Evolutionary conservation across 2,329 filamentous ascomycete species (phyloP).

Genomic region (Penicillium sp.): DNA sequence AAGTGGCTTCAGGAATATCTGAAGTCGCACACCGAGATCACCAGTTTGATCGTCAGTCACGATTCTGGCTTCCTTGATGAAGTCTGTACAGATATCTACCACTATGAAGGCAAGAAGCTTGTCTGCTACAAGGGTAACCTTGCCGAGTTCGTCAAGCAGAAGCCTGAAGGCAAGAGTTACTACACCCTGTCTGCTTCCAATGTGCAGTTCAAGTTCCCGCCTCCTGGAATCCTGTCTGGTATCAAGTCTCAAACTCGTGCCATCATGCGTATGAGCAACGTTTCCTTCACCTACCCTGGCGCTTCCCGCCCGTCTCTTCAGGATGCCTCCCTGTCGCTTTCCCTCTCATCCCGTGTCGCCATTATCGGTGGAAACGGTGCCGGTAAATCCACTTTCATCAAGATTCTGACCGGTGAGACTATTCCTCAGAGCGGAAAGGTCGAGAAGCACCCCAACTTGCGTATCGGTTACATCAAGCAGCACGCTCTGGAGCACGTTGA

Average conservation of each 20-base stretch:
- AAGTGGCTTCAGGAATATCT: conserved; percentile 95
- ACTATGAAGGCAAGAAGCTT: conserved; percentile 98
- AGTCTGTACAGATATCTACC: conserved; percentile 97
- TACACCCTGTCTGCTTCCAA: conserved; percentile 87
- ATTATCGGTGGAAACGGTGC: conserved; percentile 98
- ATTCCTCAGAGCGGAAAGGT: conserved; percentile 81
- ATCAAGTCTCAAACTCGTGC: conserved; percentile 93
- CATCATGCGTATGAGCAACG: conserved; percentile 91
- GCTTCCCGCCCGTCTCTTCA: conserved; percentile 78
- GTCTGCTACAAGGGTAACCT: conserved; percentile 52
- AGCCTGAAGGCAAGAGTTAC: conserved; percentile 95
- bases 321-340: conserved; percentile 83
- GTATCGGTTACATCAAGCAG: conserved; percentile 99
- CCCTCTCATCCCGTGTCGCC: conserved; percentile 85
- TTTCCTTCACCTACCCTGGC: conserved; percentile 90
- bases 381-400: conserved; percentile 97
- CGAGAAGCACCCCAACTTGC: conserved; percentile 96
- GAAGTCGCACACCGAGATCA: conserved; percentile 93
- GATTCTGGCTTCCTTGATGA: conserved; percentile 96
- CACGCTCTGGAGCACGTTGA: conserved; percentile 98
- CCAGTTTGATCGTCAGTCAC: conserved; percentile 95
- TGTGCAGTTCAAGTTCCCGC: conserved; percentile 96
- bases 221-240: conserved; percentile 87
- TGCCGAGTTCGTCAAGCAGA: conserved; percentile 72
- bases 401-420: conserved; percentile 88